A percentile compares a stretch with the other conserved stretches of the same genome.
Conservation (phyloP, 768 basidiomycete genomes). For the Dentipellis sp. region DNA sequence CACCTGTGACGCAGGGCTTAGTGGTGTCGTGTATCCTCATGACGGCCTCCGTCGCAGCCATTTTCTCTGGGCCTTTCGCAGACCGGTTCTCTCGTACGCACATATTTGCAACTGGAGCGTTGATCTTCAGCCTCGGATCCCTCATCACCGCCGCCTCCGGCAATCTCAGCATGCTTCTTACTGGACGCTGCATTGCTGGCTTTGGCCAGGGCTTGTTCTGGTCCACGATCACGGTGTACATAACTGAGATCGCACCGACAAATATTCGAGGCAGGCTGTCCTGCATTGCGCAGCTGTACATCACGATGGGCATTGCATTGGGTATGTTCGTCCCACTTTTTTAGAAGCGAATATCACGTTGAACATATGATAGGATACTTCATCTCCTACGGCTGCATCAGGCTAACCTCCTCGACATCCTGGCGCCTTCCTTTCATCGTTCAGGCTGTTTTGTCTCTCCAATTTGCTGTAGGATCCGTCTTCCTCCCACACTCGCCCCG, state of each 20-base stretch:
- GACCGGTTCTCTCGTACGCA: slow-evolving; percentile 37
- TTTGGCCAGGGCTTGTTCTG: slow-evolving; percentile 37
- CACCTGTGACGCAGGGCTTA: slow-evolving; percentile 31
- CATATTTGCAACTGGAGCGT: slow-evolving; percentile 33
- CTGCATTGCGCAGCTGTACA: slow-evolving; percentile 33
- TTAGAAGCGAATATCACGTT: background rate
- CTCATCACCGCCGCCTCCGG: slow-evolving; percentile 28
- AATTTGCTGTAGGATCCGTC: slow-evolving; percentile 21
- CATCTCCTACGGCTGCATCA: slow-evolving; percentile 28
- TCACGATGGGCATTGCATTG: slow-evolving; percentile 32
- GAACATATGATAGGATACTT: slow-evolving; percentile 24
- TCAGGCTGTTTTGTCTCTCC: slow-evolving; percentile 21
- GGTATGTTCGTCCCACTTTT: slow-evolving; percentile 19
- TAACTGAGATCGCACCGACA: slow-evolving; percentile 32
- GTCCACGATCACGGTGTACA: slow-evolving; percentile 30
- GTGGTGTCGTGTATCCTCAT: slow-evolving; percentile 35
- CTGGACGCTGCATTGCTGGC: slow-evolving; percentile 37
- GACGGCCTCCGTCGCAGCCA: slow-evolving; percentile 31
- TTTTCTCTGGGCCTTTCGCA: slow-evolving; percentile 32
- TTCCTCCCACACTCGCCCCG: slow-evolving; percentile 31
- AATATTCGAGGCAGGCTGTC: slow-evolving; percentile 31
- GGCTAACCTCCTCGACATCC: slow-evolving; percentile 20
- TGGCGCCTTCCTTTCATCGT: slow-evolving; percentile 31
- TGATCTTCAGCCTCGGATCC: slow-evolving; percentile 33
- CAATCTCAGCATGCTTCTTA: slow-evolving; percentile 28